phyloP scores from a whole-genome alignment of 768 basidiomycete species.

The Pisolithus sp. region DNA sequence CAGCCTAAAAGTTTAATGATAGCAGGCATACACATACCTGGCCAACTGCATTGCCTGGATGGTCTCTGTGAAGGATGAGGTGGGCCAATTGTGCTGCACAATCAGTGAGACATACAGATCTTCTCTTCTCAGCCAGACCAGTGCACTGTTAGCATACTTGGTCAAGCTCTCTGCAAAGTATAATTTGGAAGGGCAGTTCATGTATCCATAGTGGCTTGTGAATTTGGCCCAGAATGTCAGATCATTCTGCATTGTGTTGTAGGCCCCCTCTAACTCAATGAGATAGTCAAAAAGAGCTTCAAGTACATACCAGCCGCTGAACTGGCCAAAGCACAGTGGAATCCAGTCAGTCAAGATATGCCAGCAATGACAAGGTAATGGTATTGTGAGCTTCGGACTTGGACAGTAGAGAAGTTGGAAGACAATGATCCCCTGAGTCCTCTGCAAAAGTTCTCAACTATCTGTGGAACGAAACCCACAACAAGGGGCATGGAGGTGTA shows the following conservation, averaged over 20 bases:
- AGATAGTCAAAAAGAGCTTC: slow-evolving; percentile 94
- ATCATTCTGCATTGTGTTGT: slow-evolving; percentile 79
- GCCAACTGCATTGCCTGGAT: slow-evolving; percentile 97
- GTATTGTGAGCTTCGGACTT: background rate
- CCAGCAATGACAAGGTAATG: slow-evolving; percentile 6
- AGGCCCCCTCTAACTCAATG: slow-evolving; percentile 86
- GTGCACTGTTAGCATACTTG: slow-evolving; percentile 85
- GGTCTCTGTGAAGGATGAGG: slow-evolving; percentile 57
- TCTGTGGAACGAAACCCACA: slow-evolving; percentile 73
- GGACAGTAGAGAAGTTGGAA: slow-evolving; percentile 1
- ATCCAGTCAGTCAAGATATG: slow-evolving; percentile 36
- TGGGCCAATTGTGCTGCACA: background rate
- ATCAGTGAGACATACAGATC: slow-evolving; percentile 55
- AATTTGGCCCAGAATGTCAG: slow-evolving; percentile 92
- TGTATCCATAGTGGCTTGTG: slow-evolving; percentile 81
- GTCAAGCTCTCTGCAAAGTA: slow-evolving; percentile 91
- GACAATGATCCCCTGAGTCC: slow-evolving; percentile 43
- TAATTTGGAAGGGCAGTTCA: slow-evolving; percentile 87
- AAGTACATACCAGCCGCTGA: slow-evolving; percentile 60
- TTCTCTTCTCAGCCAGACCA: slow-evolving; percentile 97
- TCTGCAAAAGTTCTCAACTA: slow-evolving; percentile 69
- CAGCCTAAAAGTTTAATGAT: slow-evolving; percentile 3
- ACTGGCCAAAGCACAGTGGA: slow-evolving; percentile 83
- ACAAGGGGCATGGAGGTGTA: slow-evolving; percentile 79
- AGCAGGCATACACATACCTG: slow-evolving; percentile 45